phyloP scores from a whole-genome alignment of 306 rosid genomes.

The Crotalaria pallida region DNA sequence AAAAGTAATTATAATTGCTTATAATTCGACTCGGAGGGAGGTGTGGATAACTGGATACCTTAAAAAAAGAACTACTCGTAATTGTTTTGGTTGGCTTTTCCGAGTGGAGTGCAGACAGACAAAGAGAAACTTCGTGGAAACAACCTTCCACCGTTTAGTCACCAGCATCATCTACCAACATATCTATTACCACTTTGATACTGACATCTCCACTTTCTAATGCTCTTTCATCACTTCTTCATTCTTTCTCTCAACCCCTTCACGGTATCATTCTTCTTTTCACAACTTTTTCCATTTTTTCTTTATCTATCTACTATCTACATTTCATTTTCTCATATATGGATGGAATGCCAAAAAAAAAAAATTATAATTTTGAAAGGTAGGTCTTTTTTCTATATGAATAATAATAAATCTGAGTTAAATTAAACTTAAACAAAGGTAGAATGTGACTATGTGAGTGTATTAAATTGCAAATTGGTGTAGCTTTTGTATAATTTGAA shows the following conservation, averaged over 20 bases:
- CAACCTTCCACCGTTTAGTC: slow-evolving; percentile 28
- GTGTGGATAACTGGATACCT: too few relatives aligned
- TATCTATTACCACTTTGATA: slow-evolving; percentile 8
- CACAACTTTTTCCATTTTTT: neutral
- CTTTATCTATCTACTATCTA: neutral
- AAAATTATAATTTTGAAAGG: neutral
- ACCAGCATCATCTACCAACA: neutral
- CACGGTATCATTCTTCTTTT: slow-evolving; percentile 14
- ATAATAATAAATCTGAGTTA: neutral
- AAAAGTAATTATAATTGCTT: too few relatives aligned
- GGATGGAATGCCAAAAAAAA: too few relatives aligned
- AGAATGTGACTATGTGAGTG: too few relatives aligned
- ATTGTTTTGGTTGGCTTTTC: neutral
- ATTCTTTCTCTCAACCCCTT: neutral
- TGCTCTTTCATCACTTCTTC: slow-evolving; percentile 4
- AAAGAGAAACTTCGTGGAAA: slow-evolving; percentile 34
- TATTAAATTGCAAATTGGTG: too few relatives aligned
- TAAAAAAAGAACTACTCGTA: too few relatives aligned
- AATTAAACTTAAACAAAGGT: neutral
- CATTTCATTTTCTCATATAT: neutral
- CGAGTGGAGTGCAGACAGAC: neutral
- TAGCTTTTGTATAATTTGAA: too few relatives aligned
- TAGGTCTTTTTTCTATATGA: too few relatives aligned
- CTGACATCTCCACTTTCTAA: neutral
- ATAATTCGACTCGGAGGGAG: too few relatives aligned